Conservation (phyloP, 139 green algal genomes). For the Trebouxia sp. region DNA sequence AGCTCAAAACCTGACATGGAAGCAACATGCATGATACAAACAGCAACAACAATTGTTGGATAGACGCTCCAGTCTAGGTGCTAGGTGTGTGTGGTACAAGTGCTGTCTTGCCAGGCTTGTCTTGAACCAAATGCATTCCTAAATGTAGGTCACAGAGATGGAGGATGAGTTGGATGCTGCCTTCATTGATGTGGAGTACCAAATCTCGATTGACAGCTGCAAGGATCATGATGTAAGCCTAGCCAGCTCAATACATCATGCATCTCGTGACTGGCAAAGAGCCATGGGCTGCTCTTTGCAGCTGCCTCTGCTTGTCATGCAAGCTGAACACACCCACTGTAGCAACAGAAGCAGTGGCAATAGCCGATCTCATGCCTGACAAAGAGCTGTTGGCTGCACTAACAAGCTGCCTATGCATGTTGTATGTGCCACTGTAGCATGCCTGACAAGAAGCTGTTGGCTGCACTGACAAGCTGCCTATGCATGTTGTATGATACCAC, state of each 20-base stretch:
- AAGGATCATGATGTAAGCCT: constrained; percentile 28
- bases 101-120: no score
- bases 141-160: not conserved
- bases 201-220: not conserved
- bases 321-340: not conserved
- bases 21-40: no score
- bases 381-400: not conserved
- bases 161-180: constrained; percentile 16
- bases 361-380: not conserved
- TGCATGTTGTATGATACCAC: not conserved
- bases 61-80: no score
- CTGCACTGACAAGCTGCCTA: not conserved
- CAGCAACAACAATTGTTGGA: no score
- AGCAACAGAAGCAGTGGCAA: not conserved
- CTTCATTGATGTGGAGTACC: not conserved
- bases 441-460: not conserved
- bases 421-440: no score
- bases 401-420: not conserved
- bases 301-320: not conserved
- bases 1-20: no score
- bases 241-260: no score
- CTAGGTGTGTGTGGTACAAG: no score
- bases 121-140: no score
- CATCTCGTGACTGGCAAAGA: not conserved
- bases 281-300: not conserved